These are phyloP conservation scores for Harringtonia aguacate DNA, from an alignment of 2,329 filamentous ascomycete genomes.

Conservation along the genomic window DNA sequence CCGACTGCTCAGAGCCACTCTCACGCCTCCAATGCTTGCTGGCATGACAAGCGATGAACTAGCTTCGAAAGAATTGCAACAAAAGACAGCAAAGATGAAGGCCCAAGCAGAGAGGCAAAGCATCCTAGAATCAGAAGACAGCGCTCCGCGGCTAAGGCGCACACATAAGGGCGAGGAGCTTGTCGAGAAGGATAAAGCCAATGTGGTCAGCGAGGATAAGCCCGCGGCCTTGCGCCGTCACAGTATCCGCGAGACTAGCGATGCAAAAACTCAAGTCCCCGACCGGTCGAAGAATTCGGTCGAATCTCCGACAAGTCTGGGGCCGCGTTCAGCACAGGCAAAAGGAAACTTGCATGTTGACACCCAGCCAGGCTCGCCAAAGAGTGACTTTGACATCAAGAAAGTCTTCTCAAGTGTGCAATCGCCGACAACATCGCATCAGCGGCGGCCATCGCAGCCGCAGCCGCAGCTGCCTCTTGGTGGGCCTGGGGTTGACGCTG, in stretches of 20 bases:
- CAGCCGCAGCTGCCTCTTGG: slow-evolving; percentile 29
- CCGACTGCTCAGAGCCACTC: slow-evolving; percentile 59
- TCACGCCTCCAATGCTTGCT: slow-evolving; percentile 69
- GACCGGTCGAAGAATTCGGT: background rate
- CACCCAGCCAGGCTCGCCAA: slow-evolving; percentile 39
- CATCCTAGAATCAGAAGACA: slow-evolving; percentile 68
- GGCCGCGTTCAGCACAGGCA: background rate
- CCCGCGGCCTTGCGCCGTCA: slow-evolving; percentile 25
- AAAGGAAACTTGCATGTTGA: slow-evolving; percentile 31
- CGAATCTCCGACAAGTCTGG: background rate
- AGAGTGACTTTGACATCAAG: slow-evolving; percentile 67
- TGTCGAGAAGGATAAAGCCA: slow-evolving; percentile 60
- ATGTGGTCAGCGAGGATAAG: slow-evolving; percentile 23
- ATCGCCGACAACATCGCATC: slow-evolving; percentile 50
- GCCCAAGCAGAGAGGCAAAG: slow-evolving; percentile 73
- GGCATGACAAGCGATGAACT: slow-evolving; percentile 85
- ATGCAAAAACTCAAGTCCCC: background rate
- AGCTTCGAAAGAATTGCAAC: slow-evolving; percentile 81
- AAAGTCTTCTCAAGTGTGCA: slow-evolving; percentile 77
- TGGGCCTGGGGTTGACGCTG: slow-evolving; percentile 67
- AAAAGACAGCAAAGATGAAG: slow-evolving; percentile 64
- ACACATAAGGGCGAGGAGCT: slow-evolving; percentile 95
- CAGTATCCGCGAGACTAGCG: slow-evolving; percentile 18
- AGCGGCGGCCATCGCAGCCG: slow-evolving; percentile 37
- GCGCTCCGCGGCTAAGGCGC: slow-evolving; percentile 68